These are phyloP conservation scores for Beauveria medogensis DNA, from an alignment of 2,329 filamentous ascomycete species.

Conservation along the genomic window DNA sequence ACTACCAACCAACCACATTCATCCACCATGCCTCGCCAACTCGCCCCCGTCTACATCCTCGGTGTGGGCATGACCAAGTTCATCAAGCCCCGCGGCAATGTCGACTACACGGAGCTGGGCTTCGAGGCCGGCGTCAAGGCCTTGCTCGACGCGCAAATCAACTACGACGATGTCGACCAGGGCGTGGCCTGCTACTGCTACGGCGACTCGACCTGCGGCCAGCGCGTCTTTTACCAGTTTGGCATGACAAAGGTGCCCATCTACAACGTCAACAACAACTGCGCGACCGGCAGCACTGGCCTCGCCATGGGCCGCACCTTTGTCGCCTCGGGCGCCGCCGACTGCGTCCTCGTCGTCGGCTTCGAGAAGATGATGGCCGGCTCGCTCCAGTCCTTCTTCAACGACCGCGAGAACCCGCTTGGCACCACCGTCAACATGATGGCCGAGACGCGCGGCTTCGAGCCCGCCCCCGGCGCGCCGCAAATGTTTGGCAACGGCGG, in stretches of 20 bases:
- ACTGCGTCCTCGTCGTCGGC: constrained; percentile 84
- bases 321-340: constrained; percentile 70
- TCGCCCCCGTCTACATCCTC: constrained; percentile 68
- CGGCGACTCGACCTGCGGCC: constrained; percentile 88
- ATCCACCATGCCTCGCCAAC: constrained; percentile 38
- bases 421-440: constrained; percentile 70
- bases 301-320: constrained; percentile 75
- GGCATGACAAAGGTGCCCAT: constrained; percentile 95
- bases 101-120: constrained; percentile 90
- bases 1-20: background rate
- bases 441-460: constrained; percentile 70
- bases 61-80: constrained; percentile 99
- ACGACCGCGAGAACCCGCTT: constrained; percentile 75
- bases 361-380: constrained; percentile 98
- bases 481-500: constrained; percentile 97
- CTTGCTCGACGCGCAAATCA: constrained; percentile 78
- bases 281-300: constrained; percentile 89
- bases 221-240: constrained; percentile 98
- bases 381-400: constrained; percentile 74
- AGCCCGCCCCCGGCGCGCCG: constrained; percentile 75
- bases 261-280: constrained; percentile 99
- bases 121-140: constrained; percentile 90
- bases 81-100: constrained; percentile 90
- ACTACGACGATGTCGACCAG: constrained; percentile 92
- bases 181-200: constrained; percentile 98